Conservation (phyloP, 139 green algal genomes). For the Diplosphaera chodatii region DNA sequence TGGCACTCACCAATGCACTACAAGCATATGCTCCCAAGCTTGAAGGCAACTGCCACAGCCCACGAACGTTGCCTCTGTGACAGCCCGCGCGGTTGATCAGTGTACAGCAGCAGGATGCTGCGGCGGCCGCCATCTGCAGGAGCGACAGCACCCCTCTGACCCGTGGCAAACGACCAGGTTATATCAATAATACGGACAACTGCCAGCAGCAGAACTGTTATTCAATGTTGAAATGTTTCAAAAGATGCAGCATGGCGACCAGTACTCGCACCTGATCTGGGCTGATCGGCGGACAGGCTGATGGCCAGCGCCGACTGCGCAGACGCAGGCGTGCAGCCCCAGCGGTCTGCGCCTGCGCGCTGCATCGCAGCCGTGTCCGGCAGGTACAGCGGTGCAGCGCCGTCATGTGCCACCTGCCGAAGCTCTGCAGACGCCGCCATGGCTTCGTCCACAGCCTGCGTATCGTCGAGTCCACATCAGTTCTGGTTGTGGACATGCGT, state of each 20-base stretch:
- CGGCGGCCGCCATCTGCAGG: not conserved
- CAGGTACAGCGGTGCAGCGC: not conserved
- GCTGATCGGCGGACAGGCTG: not conserved
- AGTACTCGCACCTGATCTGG: not conserved
- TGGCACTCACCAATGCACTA: no score
- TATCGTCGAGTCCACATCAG: no score
- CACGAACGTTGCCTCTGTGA: conserved; percentile 51
- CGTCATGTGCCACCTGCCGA: not conserved
- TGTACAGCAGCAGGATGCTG: conserved; percentile 44
- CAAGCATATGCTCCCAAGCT: conserved; percentile 28
- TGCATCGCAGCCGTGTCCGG: not conserved
- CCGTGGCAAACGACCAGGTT: no score
- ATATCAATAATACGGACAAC: no score
- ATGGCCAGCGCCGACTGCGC: conserved; percentile 23
- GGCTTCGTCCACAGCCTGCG: not conserved
- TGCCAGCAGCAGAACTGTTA: no score
- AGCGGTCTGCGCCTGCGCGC: conserved; percentile 9
- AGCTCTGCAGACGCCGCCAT: conserved; percentile 1
- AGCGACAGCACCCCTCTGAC: not conserved
- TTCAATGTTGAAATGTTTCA: no score
- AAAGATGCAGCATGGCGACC: no score
- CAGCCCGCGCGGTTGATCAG: conserved; percentile 49
- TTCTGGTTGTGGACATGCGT: no score
- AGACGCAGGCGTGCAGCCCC: conserved; percentile 15
- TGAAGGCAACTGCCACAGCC: conserved; percentile 44